Evolutionary conservation across 176 grass and related monocot genomes (phyloP).

Genomic region (Aechmea fasciata): DNA sequence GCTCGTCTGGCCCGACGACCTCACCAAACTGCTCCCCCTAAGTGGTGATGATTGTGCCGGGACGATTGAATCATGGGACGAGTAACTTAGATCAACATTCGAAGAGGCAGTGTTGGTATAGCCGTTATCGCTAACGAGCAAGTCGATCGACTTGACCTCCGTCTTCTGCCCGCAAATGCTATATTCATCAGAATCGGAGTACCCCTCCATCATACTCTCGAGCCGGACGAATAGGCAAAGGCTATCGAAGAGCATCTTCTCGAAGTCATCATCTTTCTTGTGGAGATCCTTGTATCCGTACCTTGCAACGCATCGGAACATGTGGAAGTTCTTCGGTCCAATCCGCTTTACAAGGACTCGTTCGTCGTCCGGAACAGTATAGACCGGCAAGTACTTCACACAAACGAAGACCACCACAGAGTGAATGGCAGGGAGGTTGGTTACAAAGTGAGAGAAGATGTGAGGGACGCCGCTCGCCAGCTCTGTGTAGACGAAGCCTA

Average conservation of each 20-base stretch:
- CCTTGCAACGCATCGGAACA: conserved; percentile 76
- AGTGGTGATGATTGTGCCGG: conserved; percentile 30
- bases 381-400: conserved; percentile 92
- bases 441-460: conserved; percentile 97
- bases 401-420: conserved; percentile 89
- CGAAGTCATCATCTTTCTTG: conserved; percentile 89
- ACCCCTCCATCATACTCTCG: conserved; percentile 95
- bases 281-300: conserved; percentile 96
- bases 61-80: conserved; percentile 57
- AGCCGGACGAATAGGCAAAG: conserved; percentile 50
- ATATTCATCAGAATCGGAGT: conserved; percentile 71
- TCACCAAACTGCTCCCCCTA: conserved; percentile 3
- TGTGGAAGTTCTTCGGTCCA: conserved; percentile 86
- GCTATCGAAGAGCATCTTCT: conserved; percentile 73
- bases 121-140: conserved; percentile 20
- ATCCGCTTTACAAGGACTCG: conserved; percentile 77
- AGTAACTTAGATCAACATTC: conserved; percentile 46
- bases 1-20: conserved; percentile 27
- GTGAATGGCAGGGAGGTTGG: conserved; percentile 90
- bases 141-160: neutral
- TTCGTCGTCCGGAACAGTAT: conserved; percentile 74
- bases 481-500: conserved; percentile 90
- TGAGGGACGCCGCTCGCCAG: conserved; percentile 84
- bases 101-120: conserved; percentile 24
- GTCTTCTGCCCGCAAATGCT: conserved; percentile 30